Conservation (phyloP, 1,139 yeast species). For the Saccharomyces hybrid region DNA sequence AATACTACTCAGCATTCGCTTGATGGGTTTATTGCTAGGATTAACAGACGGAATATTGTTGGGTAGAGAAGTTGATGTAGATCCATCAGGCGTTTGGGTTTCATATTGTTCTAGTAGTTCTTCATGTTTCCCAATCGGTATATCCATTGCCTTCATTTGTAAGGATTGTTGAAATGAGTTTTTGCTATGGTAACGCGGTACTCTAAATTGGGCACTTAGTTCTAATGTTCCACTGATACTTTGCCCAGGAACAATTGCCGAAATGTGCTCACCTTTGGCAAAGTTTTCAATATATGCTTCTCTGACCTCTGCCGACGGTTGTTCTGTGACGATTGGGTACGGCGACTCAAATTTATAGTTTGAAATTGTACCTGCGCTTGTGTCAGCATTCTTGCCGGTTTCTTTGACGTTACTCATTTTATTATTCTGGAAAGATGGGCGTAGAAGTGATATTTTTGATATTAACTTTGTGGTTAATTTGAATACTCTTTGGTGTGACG, state of each 20-base stretch:
- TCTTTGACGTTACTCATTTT: background rate
- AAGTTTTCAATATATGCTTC: constrained; percentile 21
- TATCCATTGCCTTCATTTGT: constrained; percentile 28
- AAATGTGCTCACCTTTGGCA: constrained; percentile 23
- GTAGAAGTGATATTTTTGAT: constrained; percentile 11
- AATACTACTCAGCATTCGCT: constrained; percentile 20
- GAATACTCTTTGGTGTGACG: constrained; percentile 40
- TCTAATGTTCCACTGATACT: constrained; percentile 36
- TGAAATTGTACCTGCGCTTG: constrained; percentile 7
- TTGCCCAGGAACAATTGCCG: constrained; percentile 34
- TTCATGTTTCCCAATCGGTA: constrained; percentile 20
- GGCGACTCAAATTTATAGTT: constrained; percentile 18
- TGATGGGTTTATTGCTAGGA: constrained; percentile 10
- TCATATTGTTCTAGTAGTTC: background rate
- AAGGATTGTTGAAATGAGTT: constrained; percentile 25
- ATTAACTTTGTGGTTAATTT: constrained; percentile 17
- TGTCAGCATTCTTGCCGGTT: background rate
- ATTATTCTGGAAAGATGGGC: constrained; percentile 14
- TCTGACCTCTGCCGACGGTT: constrained; percentile 22
- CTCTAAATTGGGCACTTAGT: constrained; percentile 30
- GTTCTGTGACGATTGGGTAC: constrained; percentile 25
- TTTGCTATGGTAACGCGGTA: constrained; percentile 35
- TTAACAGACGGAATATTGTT: constrained; percentile 11
- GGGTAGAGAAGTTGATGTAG: constrained; percentile 11
- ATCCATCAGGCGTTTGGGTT: constrained; percentile 1